phyloP scores from a whole-genome alignment of 2,329 filamentous ascomycete species.

The Stemphylium vesicarium region DNA sequence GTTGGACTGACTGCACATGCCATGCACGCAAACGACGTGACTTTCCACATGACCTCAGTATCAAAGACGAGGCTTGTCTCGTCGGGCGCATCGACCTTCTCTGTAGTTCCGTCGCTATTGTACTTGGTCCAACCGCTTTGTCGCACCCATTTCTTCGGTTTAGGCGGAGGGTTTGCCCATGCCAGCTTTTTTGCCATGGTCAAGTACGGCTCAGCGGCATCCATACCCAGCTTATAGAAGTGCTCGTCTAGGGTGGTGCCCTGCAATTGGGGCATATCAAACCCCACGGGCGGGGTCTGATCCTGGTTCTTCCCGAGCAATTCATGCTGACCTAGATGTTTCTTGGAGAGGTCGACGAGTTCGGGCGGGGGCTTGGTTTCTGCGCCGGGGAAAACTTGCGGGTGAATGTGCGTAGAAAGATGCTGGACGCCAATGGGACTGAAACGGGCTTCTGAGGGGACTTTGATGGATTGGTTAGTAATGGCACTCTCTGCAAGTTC shows the following conservation, averaged over 20 bases:
- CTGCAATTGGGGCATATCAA: slow-evolving; percentile 81
- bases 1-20: slow-evolving; percentile 89
- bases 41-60: slow-evolving; percentile 95
- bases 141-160: slow-evolving; percentile 74
- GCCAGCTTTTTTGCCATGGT: slow-evolving; percentile 77
- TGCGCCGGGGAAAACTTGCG: slow-evolving; percentile 76
- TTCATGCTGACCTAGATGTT: slow-evolving; percentile 85
- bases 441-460: slow-evolving; percentile 68
- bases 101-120: slow-evolving; percentile 72
- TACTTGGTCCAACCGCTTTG: slow-evolving; percentile 96
- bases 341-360: slow-evolving; percentile 78
- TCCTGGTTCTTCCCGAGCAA: slow-evolving; percentile 90
- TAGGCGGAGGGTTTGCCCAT: slow-evolving; percentile 62
- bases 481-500: not conserved
- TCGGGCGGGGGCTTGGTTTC: slow-evolving; percentile 65
- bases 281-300: slow-evolving; percentile 73
- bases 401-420: slow-evolving; percentile 80
- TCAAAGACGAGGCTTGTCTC: slow-evolving; percentile 89
- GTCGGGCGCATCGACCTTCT: slow-evolving; percentile 76
- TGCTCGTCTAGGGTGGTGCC: slow-evolving; percentile 89
- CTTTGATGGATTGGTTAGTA: slow-evolving; percentile 17
- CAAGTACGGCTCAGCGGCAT: slow-evolving; percentile 86
- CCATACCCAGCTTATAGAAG: slow-evolving; percentile 85
- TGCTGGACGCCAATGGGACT: slow-evolving; percentile 97
- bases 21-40: slow-evolving; percentile 93